Base-by-base conservation (phyloP, 2,329 filamentous ascomycete species). In the Lecanoromycetidae sp. region DNA sequence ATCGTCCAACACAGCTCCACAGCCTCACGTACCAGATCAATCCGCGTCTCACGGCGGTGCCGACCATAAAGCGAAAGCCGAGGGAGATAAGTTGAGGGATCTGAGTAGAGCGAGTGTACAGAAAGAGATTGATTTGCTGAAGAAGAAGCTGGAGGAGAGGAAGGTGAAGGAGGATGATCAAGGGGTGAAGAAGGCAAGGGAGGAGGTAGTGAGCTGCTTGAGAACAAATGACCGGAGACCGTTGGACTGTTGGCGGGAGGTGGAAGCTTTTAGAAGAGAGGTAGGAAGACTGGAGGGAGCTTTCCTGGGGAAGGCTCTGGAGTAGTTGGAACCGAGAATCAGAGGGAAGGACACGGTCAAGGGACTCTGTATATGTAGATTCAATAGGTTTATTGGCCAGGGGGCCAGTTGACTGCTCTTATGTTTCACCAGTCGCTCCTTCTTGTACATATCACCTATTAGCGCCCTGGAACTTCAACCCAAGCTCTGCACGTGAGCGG, bases 51-150 rank as follows among this genome's bases (percentile, higher is more conserved):
- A 22, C 15, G 45, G 41, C 12, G 50, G 47, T 5, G 59, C 55
- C 12, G 54, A 58, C 37, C 54, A 58, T 39, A 46, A 57, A 4
- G 54, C 61, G 26, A 61, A 63, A 13, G 58, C 63, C 43, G 61
- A 64, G 49, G 61, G 59, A 10, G 62, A 64, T 40, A 56, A 54
- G 5, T 52, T 60, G 7, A 54, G 60, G 7, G 54, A 61, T 25
- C 50, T 66, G 17, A 59, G 63, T 51, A 63, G 70, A 45, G 66
- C 72, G 56, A 65, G 66, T 36, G 76, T 82, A 46, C 69, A 72
- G 61, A 72, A 74, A 60, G 77, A 81, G 60, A 70, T 82, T 44
- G 69, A 74, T 56, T 68, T 69, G 36, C 67, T 83, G 63, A 73
- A 72, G 53, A 62, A 66, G 56, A 76, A 77, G 61, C 72, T 83